Evolutionary conservation across 257 asterid genomes (phyloP).

Genomic region (Nicotiana benthamiana): DNA sequence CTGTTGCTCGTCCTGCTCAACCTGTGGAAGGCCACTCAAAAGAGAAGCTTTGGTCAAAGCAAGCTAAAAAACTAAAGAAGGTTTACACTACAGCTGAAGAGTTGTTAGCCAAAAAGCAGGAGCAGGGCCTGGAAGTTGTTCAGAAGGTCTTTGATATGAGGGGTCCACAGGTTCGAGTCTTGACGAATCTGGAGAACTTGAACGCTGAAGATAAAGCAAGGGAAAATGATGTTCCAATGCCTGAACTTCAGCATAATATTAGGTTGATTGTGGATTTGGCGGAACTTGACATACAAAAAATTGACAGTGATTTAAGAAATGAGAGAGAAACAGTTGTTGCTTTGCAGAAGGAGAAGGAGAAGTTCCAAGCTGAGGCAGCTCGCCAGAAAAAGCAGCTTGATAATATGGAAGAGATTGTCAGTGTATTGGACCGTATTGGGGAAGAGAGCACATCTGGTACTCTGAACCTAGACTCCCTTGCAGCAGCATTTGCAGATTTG

Average conservation of each 20-base stretch:
- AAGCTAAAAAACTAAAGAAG: conserved; percentile 49
- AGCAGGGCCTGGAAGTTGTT: conserved; percentile 60
- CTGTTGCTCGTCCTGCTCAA: conserved; percentile 28
- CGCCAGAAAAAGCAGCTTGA: conserved; percentile 61
- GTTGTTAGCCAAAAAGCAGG: conserved; percentile 67
- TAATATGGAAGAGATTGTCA: conserved; percentile 49
- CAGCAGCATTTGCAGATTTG: conserved; percentile 50
- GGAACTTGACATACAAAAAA: conserved; percentile 72
- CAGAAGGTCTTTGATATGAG: conserved; percentile 94
- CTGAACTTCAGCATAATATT: conserved; percentile 86
- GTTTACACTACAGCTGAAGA: conserved; percentile 65
- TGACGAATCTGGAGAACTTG: conserved; percentile 79
- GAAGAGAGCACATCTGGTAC: conserved; percentile 54
- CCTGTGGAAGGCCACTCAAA: conserved; percentile 33
- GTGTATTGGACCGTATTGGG: conserved; percentile 45
- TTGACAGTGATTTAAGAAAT: conserved; percentile 69
- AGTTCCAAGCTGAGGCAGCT: conserved; percentile 49
- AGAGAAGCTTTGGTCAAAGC: conserved; percentile 75
- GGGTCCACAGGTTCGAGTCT: conserved; percentile 91
- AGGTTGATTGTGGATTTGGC: conserved; percentile 63
- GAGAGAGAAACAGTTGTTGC: conserved; percentile 83
- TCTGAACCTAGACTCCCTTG: conserved; percentile 64
- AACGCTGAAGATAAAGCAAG: conserved; percentile 72
- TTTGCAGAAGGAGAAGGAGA: conserved; percentile 76
- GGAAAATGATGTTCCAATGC: conserved; percentile 80